Base-by-base conservation (phyloP, 768 basidiomycete genomes). In the Lentinula boryana region DNA sequence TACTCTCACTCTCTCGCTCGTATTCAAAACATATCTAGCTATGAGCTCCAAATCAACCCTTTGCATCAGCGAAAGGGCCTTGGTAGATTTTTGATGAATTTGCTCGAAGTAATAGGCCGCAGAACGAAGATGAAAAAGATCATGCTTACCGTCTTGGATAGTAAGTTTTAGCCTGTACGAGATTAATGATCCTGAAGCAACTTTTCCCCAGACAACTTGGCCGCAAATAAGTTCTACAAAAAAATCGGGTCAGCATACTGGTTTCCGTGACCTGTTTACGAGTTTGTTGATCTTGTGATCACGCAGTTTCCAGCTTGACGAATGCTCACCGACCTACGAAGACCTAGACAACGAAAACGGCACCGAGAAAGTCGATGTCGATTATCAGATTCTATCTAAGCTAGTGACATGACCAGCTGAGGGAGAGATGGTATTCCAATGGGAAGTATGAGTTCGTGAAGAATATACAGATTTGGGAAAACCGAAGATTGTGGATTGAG, bases 111-210 rank as follows among this genome's bases (percentile, higher is more conserved):
- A 7, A 79, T 93, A 15, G 85, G 82, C 5, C 66, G 66, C 13
- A 68, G 66, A 43, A 88, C 79, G 74, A 62, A 68, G 2, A 88
- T 93, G 86, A 72, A 83, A 41, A 91, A 87, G 68, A 70, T 89
- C 31, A 82, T 87, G 78, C 79, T 94, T 15, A 94, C 92, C 0
- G 88, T 85, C 1, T 80, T 93, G 64, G 86, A 84, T 80, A 77
- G 91, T 91, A 36, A n/a, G 72, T 61, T 4, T 12, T 63, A 56
- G 23, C 9, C 50, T 15, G 21, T 62, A 13, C 56, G 59, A 61
- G 1, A 13, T 64, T 36, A 49, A 43, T 66, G 2, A 16, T 43
- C 16, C 16, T 6, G 41, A 12, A 16, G 6, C 9, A 64, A 60
- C 48, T n/a, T 51, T 38, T 23, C n/a, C 16, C 21, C 5, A 86